Percentiles rank a stretch among this genome's conserved stretches.
phyloP scores from a whole-genome alignment of 495 filamentous ascomycete genomes.

The Aspergillus steynii region DNA sequence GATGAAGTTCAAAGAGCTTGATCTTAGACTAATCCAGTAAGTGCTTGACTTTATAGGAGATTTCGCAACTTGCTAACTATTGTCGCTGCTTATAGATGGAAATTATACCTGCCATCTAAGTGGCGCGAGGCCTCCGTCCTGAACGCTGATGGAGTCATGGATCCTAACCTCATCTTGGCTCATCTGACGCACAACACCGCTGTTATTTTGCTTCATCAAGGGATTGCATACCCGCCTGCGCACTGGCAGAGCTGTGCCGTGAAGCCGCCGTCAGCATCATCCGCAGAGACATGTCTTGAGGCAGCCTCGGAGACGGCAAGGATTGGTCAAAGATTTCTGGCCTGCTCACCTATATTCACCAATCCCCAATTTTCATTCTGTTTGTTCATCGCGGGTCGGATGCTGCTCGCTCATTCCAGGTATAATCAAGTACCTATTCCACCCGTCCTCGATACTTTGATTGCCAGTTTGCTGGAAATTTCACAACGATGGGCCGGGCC shows the following conservation, averaged over 20 bases:
- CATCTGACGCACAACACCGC: conserved; percentile 30
- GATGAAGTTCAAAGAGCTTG: conserved; percentile 19
- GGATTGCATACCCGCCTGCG: conserved; percentile 24
- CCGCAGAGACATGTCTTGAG: conserved; percentile 26
- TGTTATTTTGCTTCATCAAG: conserved; percentile 27
- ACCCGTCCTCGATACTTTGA: conserved; percentile 25
- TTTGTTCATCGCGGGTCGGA: conserved; percentile 30
- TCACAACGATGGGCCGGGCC: conserved; percentile 34
- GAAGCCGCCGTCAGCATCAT: conserved; percentile 19
- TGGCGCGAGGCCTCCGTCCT: conserved; percentile 20
- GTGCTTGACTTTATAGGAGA: neutral
- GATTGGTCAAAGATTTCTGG: conserved; percentile 23
- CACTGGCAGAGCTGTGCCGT: conserved; percentile 21
- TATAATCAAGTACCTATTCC: conserved; percentile 26
- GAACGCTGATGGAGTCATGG: conserved; percentile 24
- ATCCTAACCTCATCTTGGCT: conserved; percentile 27
- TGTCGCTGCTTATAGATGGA: conserved; percentile 11
- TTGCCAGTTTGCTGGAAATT: conserved; percentile 31
- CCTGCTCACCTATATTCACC: conserved; percentile 19
- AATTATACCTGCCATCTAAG: conserved; percentile 21
- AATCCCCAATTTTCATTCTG: conserved; percentile 30
- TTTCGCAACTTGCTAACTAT: neutral
- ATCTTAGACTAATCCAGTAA: conserved; percentile 14
- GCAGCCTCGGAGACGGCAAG: conserved; percentile 26
- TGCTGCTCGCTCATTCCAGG: conserved; percentile 32